Conservation (phyloP, 2,329 filamentous ascomycete genomes). For the Alternaria sp. region DNA sequence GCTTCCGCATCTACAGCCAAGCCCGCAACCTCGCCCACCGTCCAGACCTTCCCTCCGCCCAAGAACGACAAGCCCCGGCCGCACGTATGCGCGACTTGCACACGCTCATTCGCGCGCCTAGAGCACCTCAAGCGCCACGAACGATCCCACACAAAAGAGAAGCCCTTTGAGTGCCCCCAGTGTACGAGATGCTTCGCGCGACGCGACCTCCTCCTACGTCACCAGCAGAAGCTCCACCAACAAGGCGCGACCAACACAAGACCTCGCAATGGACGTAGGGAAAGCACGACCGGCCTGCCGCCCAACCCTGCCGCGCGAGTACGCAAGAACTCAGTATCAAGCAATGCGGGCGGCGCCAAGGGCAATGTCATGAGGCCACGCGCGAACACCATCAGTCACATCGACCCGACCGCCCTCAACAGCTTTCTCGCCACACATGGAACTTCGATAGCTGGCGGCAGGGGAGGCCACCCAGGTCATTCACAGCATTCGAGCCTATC, state of each 20-base stretch:
- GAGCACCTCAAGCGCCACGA: constrained; percentile 98
- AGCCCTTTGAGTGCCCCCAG: constrained; percentile 96
- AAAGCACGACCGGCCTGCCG: constrained; percentile 79
- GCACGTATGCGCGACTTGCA: constrained; percentile 90
- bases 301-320: constrained; percentile 74
- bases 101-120: constrained; percentile 88
- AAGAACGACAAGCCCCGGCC: constrained; percentile 98
- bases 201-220: constrained; percentile 86
- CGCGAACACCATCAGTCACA: constrained; percentile 95
- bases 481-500: constrained; percentile 76
- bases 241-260: constrained; percentile 86
- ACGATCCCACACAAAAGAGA: constrained; percentile 97
- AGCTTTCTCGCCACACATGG: constrained; percentile 70
- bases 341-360: constrained; percentile 57
- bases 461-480: constrained; percentile 61
- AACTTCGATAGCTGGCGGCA: constrained; percentile 55
- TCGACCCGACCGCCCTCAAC: constrained; percentile 76
- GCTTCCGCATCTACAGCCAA: constrained; percentile 43
- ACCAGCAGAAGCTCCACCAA: constrained; percentile 98
- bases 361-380: constrained; percentile 76
- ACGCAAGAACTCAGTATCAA: constrained; percentile 89
- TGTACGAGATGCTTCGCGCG: constrained; percentile 94
- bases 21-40: constrained; percentile 33
- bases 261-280: constrained; percentile 80
- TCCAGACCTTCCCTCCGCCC: constrained; percentile 70